Evolutionary conservation across 148 eudicot genomes (phyloP).

Genomic region (Spergularia marina): DNA sequence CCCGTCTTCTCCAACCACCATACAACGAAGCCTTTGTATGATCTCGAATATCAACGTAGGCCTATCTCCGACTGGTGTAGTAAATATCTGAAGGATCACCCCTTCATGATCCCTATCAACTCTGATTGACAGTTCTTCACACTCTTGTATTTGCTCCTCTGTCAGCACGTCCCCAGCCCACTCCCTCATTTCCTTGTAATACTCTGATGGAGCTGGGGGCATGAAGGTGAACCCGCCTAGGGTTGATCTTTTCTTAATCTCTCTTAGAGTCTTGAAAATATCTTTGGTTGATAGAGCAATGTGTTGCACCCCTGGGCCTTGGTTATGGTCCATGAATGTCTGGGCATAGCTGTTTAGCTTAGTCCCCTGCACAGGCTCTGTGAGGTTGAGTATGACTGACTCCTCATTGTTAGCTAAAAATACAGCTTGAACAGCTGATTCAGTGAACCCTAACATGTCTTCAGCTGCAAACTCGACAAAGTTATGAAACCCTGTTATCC

Average conservation of each 20-base stretch:
- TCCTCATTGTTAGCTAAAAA: constrained; percentile 74
- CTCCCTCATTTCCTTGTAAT: constrained; percentile 59
- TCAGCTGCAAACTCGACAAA: constrained; percentile 76
- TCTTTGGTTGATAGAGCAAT: constrained; percentile 65
- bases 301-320: constrained; percentile 89
- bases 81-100: constrained; percentile 77
- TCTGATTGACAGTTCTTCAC: constrained; percentile 75
- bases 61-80: constrained; percentile 89
- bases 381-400: constrained; percentile 58
- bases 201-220: constrained; percentile 78
- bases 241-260: constrained; percentile 70
- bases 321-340: constrained; percentile 82
- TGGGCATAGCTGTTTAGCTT: constrained; percentile 81
- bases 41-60: constrained; percentile 82
- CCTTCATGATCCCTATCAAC: constrained; percentile 93
- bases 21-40: constrained; percentile 87
- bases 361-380: constrained; percentile 75
- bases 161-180: constrained; percentile 56
- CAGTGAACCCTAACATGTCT: constrained; percentile 62
- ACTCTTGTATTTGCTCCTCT: constrained; percentile 71
- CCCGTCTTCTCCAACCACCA: constrained; percentile 65
- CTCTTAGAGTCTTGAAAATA: constrained; percentile 67
- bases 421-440: constrained; percentile 69
- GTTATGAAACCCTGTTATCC: constrained; percentile 77
- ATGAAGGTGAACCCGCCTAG: constrained; percentile 88